phyloP scores from a whole-genome alignment of 495 filamentous ascomycete genomes.

The Stereocaulon alpinum region DNA sequence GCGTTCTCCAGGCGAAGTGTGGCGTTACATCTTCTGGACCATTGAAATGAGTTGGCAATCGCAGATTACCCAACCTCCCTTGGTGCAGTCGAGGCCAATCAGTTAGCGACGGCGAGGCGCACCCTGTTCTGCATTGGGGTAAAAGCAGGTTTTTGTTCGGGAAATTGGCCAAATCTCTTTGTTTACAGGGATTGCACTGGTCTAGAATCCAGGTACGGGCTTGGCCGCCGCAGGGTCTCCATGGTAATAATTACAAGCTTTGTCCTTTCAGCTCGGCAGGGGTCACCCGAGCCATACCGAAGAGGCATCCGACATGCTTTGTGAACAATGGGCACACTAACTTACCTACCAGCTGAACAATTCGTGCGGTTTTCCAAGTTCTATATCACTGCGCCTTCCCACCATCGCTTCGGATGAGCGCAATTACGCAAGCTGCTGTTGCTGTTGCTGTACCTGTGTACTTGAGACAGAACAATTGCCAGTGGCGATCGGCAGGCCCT shows the following conservation, averaged over 20 bases:
- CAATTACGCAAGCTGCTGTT: background rate
- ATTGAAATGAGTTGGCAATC: background rate
- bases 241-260: too few species aligned
- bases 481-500: conserved; percentile 1
- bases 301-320: too few species aligned
- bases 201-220: background rate
- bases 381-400: too few species aligned
- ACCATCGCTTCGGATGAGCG: background rate
- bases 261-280: background rate
- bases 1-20: background rate
- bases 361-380: too few species aligned
- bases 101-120: background rate
- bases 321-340: too few species aligned
- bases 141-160: background rate
- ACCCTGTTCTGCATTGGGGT: background rate
- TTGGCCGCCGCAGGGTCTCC: background rate
- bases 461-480: background rate
- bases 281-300: background rate
- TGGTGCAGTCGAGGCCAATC: conserved; percentile 3
- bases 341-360: too few species aligned
- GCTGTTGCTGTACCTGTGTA: background rate
- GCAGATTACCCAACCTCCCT: background rate
- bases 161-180: background rate
- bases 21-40: background rate
- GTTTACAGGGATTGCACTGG: background rate